A percentile compares a stretch with the other conserved stretches of the same genome.
phyloP scores from a whole-genome alignment of 192 early-diverging fungal species.

The Thamnidium elegans region DNA sequence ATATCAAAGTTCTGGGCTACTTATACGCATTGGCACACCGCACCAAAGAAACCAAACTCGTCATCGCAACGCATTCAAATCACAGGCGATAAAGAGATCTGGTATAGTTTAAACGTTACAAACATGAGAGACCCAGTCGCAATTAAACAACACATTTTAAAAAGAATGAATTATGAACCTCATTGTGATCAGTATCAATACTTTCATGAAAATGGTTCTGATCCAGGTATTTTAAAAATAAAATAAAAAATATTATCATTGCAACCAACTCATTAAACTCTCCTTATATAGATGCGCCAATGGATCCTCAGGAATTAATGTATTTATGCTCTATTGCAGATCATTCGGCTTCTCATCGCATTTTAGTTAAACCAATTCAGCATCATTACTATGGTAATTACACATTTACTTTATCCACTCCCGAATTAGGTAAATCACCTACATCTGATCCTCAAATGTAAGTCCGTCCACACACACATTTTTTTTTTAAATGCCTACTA shows the following conservation, averaged over 20 bases:
- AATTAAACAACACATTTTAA: slow-evolving; percentile 26
- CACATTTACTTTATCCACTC: slow-evolving; percentile 18
- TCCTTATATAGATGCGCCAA: slow-evolving; percentile 18
- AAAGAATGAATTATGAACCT: slow-evolving; percentile 21
- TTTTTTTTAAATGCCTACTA: too few relatives aligned
- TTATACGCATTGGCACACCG: slow-evolving; percentile 15
- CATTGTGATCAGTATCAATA: slow-evolving; percentile 32
- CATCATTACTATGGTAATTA: not conserved
- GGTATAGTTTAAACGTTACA: slow-evolving; percentile 35
- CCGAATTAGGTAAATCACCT: slow-evolving; percentile 32
- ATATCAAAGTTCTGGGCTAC: slow-evolving; percentile 32
- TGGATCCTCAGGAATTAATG: slow-evolving; percentile 25
- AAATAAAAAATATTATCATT: not conserved
- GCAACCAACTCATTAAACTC: not conserved
- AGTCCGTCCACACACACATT: not conserved
- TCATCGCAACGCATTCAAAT: slow-evolving; percentile 31
- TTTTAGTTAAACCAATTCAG: slow-evolving; percentile 24
- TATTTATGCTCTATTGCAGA: slow-evolving; percentile 33
- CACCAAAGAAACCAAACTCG: not conserved
- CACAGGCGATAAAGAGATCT: slow-evolving; percentile 33
- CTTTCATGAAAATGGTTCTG: slow-evolving; percentile 34
- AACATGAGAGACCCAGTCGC: slow-evolving; percentile 16
- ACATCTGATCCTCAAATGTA: slow-evolving; percentile 12
- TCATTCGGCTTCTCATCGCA: slow-evolving; percentile 26
- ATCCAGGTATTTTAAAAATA: slow-evolving; percentile 32